These are phyloP conservation scores for Colletotrichum lini DNA, from an alignment of 2,329 filamentous ascomycete genomes.

Conservation along the genomic window DNA sequence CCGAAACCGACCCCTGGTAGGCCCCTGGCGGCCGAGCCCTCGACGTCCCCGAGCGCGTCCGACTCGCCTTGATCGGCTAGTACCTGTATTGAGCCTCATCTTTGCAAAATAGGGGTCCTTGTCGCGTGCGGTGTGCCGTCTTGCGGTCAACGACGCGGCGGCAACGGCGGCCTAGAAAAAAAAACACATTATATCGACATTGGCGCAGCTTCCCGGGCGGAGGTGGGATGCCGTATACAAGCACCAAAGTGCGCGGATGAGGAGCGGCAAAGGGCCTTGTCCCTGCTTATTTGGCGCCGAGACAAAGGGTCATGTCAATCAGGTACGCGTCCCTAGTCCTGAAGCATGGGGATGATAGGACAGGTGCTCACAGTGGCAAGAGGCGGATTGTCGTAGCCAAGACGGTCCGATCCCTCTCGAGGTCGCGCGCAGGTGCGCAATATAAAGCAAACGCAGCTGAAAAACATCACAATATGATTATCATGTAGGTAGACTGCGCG, in stretches of 20 bases:
- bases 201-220: background rate
- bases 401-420: too few species aligned
- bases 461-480: too few species aligned
- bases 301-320: slow-evolving; percentile 29
- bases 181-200: background rate
- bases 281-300: slow-evolving; percentile 26
- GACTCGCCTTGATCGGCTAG: slow-evolving; percentile 11
- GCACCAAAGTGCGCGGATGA: slow-evolving; percentile 12
- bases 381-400: slow-evolving; percentile 2
- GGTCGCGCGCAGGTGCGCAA: too few species aligned
- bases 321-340: slow-evolving; percentile 11
- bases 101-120: slow-evolving; percentile 6
- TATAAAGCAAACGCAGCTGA: too few species aligned
- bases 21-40: slow-evolving; percentile 6
- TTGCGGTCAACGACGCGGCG: background rate
- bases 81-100: slow-evolving; percentile 23
- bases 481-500: background rate
- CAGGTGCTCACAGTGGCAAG: background rate
- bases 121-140: background rate
- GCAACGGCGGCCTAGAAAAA: background rate
- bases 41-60: slow-evolving; percentile 15
- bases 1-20: slow-evolving; percentile 25
- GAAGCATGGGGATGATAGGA: slow-evolving; percentile 3
- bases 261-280: slow-evolving; percentile 15
- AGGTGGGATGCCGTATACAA: slow-evolving; percentile 6